Base-by-base conservation (phyloP, 495 filamentous ascomycete species). In the Hyaloscypha variabilis region DNA sequence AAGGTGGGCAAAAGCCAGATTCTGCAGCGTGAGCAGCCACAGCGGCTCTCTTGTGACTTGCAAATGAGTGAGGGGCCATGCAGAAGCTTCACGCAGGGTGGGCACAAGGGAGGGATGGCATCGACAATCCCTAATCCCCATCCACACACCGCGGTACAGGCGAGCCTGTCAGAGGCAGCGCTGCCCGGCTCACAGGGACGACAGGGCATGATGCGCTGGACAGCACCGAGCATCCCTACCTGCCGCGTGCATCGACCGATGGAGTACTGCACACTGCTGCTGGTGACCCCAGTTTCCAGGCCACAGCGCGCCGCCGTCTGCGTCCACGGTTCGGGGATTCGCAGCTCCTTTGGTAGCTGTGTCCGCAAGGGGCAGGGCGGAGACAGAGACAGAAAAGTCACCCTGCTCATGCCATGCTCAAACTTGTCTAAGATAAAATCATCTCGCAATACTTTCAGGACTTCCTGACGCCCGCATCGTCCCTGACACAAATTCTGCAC, bases 11-110 rank as follows among this genome's bases (percentile, higher is more conserved):
- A 24, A 54, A n/a, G 6, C 51, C 8, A 29, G 25, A 5, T 29
- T 14, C 17, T 6, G 6, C 3, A 8, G 54, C 26, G 54, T 29
- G 30, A 10, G 29, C 24, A 57, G 54, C 54, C 54, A 57, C 54
- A 31, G 54, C 54, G 54, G 54, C 54, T 57, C 54, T 31, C 54
- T 31, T 57, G 29, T 57, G 54, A 57, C 54, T 57, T 57, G 25
- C 54, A 57, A 57, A 57, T 57, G 25, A 57, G 29, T 25, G 29
- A 57, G 54, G 26, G 51, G 51, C 51, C 23, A 25, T 29, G 29
- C 24, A 57, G 29, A n/a, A 26, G 25, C 2, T 8, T 25, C 21
- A 29, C 4, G 25, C 53, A 25, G 53, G 2, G 25, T 2, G 1
- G n/a, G 8, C 53, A 5, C 21, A 24, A 25, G 52, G 21, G 3